Percentiles rank a stretch among this genome's conserved stretches.
These are phyloP conservation scores for Draba incana DNA, from an alignment of 345 rosid species.

Conservation along the genomic window DNA sequence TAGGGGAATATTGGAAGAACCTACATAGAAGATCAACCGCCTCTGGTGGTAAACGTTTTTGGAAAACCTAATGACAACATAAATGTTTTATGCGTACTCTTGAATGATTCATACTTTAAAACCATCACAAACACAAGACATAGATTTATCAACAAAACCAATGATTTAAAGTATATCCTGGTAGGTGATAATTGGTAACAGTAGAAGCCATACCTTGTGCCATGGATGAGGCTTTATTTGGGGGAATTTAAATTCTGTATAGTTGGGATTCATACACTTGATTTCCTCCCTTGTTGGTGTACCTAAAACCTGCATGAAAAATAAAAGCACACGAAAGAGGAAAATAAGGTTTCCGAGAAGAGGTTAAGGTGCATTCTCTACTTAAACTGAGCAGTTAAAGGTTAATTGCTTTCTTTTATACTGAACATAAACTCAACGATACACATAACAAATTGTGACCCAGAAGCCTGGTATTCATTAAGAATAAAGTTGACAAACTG, in stretches of 20 bases:
- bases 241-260: conserved; percentile 88
- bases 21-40: conserved; percentile 97
- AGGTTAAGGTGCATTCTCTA: conserved; percentile 18
- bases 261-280: conserved; percentile 96
- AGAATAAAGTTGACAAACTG: conserved; percentile 20
- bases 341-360: conserved; percentile 11
- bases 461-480: conserved; percentile 9
- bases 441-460: neutral
- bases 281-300: conserved; percentile 97
- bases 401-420: conserved; percentile 8
- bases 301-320: conserved; percentile 69
- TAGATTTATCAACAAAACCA: conserved; percentile 1
- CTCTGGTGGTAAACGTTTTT: conserved; percentile 92
- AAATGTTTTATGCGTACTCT: neutral
- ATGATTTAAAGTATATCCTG: conserved; percentile 3
- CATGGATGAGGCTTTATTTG: conserved; percentile 97
- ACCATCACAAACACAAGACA: conserved; percentile 11
- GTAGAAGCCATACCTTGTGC: conserved; percentile 67
- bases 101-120: conserved; percentile 17
- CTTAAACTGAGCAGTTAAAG: conserved; percentile 31
- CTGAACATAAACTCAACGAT: conserved; percentile 18
- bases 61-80: conserved; percentile 42
- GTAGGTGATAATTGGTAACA: conserved; percentile 21
- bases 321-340: conserved; percentile 24
- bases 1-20: conserved; percentile 95